Base-by-base conservation (phyloP, 2,329 filamentous ascomycete species). In the Cadophora malorum region DNA sequence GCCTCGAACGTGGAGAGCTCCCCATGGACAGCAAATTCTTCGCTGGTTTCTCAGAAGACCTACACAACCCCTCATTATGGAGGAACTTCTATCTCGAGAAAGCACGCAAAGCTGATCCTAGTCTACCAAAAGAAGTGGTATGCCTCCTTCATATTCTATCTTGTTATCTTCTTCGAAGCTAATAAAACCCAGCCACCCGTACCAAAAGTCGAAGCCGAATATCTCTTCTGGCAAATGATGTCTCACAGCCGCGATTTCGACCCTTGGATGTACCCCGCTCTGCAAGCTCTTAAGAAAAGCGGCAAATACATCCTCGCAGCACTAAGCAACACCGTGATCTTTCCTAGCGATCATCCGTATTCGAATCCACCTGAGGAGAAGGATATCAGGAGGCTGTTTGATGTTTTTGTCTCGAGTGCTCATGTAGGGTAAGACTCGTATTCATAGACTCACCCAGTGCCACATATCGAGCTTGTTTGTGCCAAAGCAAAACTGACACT, bases 151-250 rank as follows among this genome's bases (percentile, higher is more conserved):
- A 45, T 45, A 45, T 45, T 5, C 19, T 45, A 19, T 45, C 6
- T 45, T 19, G 4, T 5, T 45, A 8, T 19, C 14, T 45, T 19
- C 14, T 45, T 49, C 10, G 19, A 8, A 49, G 45, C 45, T 49
- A 21, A 49, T 10, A 6, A 8, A 10, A 21, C 8, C n/a, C 74
- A 84, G 0, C 91, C 92, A 1, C 84, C 88, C 0, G 78, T 94
- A 0, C 95, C 95, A 0, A 79, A 83, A 1, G 85, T 98, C 56
- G 90, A 98, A 75, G 91, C 87, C 16, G 89, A 93, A 77, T 88
- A 82, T 80, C 83, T 99, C 33, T 97, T 97, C 82, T 91, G 92
- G 86, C 86, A 91, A 75, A 98, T 98, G 94, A 97, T 98, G 93
- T 80, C 83, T 4, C 80, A 85, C 14, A 90, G 91, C 12, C 84